A percentile compares a stretch with the other conserved stretches of the same genome.
Conservation (phyloP, 305 asterid species). For the Fraxinus ornus region DNA sequence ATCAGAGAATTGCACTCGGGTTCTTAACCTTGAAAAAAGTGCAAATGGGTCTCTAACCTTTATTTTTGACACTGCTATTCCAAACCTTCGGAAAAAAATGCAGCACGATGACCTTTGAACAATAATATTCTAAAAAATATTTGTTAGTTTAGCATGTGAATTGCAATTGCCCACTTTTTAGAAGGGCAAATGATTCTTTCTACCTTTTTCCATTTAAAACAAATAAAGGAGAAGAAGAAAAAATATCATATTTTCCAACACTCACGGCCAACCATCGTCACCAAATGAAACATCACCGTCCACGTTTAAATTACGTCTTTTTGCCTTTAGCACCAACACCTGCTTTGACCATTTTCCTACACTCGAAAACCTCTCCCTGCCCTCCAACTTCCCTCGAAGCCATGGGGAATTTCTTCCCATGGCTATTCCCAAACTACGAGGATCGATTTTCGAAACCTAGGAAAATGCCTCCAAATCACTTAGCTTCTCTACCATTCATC, state of each 20-base stretch:
- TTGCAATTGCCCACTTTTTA: not conserved
- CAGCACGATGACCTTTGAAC: not conserved
- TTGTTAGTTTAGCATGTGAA: not conserved
- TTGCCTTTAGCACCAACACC: not conserved
- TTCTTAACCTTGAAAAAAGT: not conserved
- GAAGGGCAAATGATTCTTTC: not conserved
- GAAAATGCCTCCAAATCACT: not conserved
- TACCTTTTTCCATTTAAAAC: not conserved
- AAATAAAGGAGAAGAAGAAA: not conserved
- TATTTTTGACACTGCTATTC: not conserved
- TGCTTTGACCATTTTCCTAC: not conserved
- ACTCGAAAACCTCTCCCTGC: not conserved
- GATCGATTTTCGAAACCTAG: not conserved
- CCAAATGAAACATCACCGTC: too few relatives aligned
- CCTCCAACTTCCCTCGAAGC: too few relatives aligned
- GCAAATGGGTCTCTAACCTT: not conserved
- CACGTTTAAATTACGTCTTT: not conserved
- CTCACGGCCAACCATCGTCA: too few relatives aligned
- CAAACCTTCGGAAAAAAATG: not conserved
- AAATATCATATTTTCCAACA: not conserved
- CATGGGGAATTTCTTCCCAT: not conserved
- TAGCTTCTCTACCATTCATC: not conserved
- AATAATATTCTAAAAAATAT: not conserved
- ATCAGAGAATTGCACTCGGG: not conserved
- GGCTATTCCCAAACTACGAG: not conserved